phyloP scores from a whole-genome alignment of 2,329 filamentous ascomycete genomes.

The Verticillium nonalfalfae region DNA sequence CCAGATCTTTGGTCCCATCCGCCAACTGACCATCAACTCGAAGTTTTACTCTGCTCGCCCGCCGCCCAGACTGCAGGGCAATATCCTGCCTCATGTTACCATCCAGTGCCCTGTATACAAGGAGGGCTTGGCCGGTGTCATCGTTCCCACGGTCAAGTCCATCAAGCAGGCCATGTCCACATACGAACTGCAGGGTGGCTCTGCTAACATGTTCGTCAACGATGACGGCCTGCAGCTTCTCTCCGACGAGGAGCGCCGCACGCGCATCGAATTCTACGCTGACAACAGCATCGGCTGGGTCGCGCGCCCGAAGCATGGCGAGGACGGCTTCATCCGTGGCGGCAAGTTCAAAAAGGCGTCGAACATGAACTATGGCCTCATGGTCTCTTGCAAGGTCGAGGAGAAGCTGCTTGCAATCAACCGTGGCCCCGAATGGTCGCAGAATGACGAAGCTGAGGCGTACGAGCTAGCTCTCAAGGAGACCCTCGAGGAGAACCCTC shows the following conservation, averaged over 20 bases:
- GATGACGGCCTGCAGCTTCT: slow-evolving; percentile 69
- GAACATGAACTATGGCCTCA: slow-evolving; percentile 67
- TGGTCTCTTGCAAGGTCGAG: slow-evolving; percentile 64
- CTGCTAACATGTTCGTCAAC: slow-evolving; percentile 71
- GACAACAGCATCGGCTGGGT: slow-evolving; percentile 67
- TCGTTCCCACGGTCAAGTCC: slow-evolving; percentile 69
- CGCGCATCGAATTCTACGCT: slow-evolving; percentile 61
- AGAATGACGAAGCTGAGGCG: slow-evolving; percentile 59
- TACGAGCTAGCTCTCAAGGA: slow-evolving; percentile 61
- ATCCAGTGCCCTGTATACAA: slow-evolving; percentile 89
- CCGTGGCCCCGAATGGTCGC: slow-evolving; percentile 57
- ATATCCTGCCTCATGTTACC: slow-evolving; percentile 63
- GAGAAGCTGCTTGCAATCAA: slow-evolving; percentile 55
- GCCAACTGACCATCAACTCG: slow-evolving; percentile 68
- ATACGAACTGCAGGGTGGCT: slow-evolving; percentile 72
- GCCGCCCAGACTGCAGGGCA: slow-evolving; percentile 52
- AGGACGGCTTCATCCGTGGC: slow-evolving; percentile 54
- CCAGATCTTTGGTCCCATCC: slow-evolving; percentile 70
- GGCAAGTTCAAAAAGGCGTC: slow-evolving; percentile 68
- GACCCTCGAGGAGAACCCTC: slow-evolving; percentile 59
- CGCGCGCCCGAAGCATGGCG: slow-evolving; percentile 57
- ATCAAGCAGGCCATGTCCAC: slow-evolving; percentile 73
- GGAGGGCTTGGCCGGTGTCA: slow-evolving; percentile 70
- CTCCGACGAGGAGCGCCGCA: slow-evolving; percentile 52
- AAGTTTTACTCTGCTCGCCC: slow-evolving; percentile 75